Evolutionary conservation across 192 early-diverging fungal genomes (phyloP).

Genomic region (Globomyces pollinis-pini): DNA sequence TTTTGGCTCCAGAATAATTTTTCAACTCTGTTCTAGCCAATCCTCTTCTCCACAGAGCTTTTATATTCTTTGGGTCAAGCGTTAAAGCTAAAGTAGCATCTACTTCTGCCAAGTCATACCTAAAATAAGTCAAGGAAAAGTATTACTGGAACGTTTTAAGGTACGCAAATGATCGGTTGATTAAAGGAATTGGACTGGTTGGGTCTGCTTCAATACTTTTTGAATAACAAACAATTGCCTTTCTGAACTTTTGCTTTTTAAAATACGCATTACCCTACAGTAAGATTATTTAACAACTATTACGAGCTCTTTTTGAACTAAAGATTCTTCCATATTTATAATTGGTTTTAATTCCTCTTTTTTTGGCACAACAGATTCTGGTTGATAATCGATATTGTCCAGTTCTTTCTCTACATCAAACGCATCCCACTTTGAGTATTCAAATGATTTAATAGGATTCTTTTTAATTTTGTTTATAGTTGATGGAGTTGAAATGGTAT

Average conservation of each 20-base stretch:
- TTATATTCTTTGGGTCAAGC: conserved; percentile 63
- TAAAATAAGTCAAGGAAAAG: not conserved
- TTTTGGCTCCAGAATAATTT: conserved; percentile 43
- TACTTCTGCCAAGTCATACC: conserved; percentile 52
- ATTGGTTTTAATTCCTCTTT: not conserved
- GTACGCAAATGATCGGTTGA: conserved; percentile 78
- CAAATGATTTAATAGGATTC: conserved; percentile 14
- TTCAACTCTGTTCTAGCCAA: conserved; percentile 49
- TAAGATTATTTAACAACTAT: conserved; percentile 7
- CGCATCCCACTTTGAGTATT: conserved; percentile 38
- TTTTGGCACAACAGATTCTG: not conserved
- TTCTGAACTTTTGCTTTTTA: conserved; percentile 35
- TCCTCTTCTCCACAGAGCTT: conserved; percentile 71
- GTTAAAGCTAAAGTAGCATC: conserved; percentile 57
- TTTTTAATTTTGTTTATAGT: not conserved
- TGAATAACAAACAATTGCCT: conserved; percentile 35
- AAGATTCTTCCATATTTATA: conserved; percentile 21
- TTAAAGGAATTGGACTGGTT: conserved; percentile 44
- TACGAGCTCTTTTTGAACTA: conserved; percentile 47
- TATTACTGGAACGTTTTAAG: conserved; percentile 67
- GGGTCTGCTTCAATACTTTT: conserved; percentile 56
- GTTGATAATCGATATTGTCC: conserved; percentile 17
- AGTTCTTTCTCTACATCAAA: conserved; percentile 33
- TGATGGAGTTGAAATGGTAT: not conserved
- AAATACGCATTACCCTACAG: conserved; percentile 45